Base-by-base conservation (phyloP, 306 rosid species). In the Citrullus amarus region DNA sequence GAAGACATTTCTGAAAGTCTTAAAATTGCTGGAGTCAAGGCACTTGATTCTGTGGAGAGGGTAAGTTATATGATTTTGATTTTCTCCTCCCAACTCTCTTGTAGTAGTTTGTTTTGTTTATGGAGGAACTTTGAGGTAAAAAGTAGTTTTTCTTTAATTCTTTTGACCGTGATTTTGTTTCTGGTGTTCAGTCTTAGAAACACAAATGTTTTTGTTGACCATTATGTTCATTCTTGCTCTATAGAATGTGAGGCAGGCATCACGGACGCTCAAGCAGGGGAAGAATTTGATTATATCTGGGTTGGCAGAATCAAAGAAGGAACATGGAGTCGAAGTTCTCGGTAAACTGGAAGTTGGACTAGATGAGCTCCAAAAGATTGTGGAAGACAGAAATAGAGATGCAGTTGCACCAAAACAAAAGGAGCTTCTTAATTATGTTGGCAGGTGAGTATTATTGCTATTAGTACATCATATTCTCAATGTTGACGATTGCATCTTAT, bases 1-100 rank as follows among this genome's bases (percentile, higher is more conserved):
- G 99, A 95, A 87, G 99, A 95, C 85, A 91, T 92, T 73, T 88
- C 97, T 9, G 97, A 95, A 9, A 89, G 97, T 82, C 97, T 95
- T 75, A 92, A 95, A 85, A 57, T 92, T 72, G 82, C 97, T 32
- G 99, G 99, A 83, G 87, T 82, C 83, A 92, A 81, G 75, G 99
- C 99, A 63, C 96, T 92, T 46, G 99, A 95, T 80, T 92, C 97
- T 1, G 92, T 88, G 54, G 97, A 91, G 84, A 89, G 99, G 85
- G 99, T 95, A 89, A 86, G 87, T 53, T 82, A 63, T 60, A 76
- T 75, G 70, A 63, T 44, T 80, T 83, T 75, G 30, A 78, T 63
- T 62, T 63, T 30, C 5, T 25, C 36, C 30, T 46, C 39, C 36
- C 41, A 38, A 59, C 55, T 58, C 25, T 30, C 62, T 74, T 2